phyloP scores from a whole-genome alignment of 139 green algal species.

The Pseudopediastrum boryanum region DNA sequence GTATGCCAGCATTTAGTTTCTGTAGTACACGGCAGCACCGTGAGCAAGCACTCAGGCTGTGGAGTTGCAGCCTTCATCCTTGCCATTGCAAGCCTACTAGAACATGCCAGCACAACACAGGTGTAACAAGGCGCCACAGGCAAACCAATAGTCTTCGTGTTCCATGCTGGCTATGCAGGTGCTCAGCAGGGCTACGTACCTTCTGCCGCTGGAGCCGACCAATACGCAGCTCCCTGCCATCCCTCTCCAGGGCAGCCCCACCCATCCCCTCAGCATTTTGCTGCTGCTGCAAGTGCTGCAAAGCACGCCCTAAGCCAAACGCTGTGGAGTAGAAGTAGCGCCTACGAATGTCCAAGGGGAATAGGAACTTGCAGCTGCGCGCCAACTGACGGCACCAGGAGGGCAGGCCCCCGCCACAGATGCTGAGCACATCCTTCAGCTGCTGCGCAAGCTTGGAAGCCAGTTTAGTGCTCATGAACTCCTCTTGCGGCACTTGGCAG shows the following conservation, averaged over 20 bases:
- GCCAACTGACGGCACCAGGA: constrained; percentile 80
- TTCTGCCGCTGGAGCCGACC: constrained; percentile 91
- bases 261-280: constrained; percentile 66
- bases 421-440: constrained; percentile 89
- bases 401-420: constrained; percentile 87
- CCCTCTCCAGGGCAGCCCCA: constrained; percentile 45
- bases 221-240: constrained; percentile 73
- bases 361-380: constrained; percentile 75
- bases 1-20: no score
- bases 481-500: constrained; percentile 63
- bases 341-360: constrained; percentile 88
- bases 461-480: constrained; percentile 89
- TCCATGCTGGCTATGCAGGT: no score
- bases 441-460: constrained; percentile 89
- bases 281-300: constrained; percentile 89
- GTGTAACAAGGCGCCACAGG: no score
- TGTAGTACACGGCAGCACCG: no score
- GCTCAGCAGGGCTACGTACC: no score
- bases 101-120: no score
- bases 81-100: no score
- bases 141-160: no score
- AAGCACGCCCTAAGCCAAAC: constrained; percentile 85
- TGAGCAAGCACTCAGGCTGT: no score
- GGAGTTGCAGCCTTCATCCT: no score
- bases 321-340: constrained; percentile 91